Conservation (phyloP, 2,329 filamentous ascomycete species). For the Exophiala calicioides region DNA sequence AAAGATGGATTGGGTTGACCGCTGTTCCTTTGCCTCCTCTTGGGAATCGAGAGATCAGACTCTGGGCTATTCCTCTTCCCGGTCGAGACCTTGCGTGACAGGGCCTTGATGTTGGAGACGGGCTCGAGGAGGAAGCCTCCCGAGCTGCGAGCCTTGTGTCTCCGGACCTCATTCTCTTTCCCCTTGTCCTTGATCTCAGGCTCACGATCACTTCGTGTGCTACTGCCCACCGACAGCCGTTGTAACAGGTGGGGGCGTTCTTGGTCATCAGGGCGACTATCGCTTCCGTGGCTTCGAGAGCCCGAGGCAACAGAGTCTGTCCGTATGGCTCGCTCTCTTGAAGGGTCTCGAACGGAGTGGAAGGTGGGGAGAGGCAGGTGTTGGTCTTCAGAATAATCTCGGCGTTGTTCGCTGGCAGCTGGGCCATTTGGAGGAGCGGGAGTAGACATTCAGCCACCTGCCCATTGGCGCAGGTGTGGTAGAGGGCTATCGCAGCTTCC, state of each 20-base stretch:
- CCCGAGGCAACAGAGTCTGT: slow-evolving; percentile 17
- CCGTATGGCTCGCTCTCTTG: slow-evolving; percentile 16
- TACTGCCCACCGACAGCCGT: slow-evolving; percentile 11
- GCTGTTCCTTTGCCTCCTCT: slow-evolving; percentile 41
- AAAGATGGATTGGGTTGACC: slow-evolving; percentile 37
- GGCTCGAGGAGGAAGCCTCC: slow-evolving; percentile 51
- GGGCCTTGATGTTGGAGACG: slow-evolving; percentile 36
- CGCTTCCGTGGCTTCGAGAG: slow-evolving; percentile 11
- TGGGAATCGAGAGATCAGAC: slow-evolving; percentile 36
- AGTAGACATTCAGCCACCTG: slow-evolving; percentile 29
- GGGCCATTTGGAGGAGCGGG: slow-evolving; percentile 18
- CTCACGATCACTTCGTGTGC: slow-evolving; percentile 10
- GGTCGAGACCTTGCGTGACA: slow-evolving; percentile 36
- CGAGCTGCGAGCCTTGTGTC: slow-evolving; percentile 30
- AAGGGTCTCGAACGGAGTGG: slow-evolving; percentile 19
- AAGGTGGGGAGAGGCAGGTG: slow-evolving; percentile 23
- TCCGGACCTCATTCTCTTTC: slow-evolving; percentile 12
- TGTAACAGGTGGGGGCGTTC: slow-evolving; percentile 4
- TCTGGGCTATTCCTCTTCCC: slow-evolving; percentile 46
- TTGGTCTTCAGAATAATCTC: slow-evolving; percentile 9
- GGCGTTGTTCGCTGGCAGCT: slow-evolving; percentile 15
- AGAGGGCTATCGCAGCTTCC: slow-evolving; percentile 25
- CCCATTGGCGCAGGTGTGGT: slow-evolving; percentile 24
- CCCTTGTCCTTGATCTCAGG: slow-evolving; percentile 18
- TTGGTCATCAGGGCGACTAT: slow-evolving; percentile 11